Conservation (phyloP, 1,284 basidiomycete species). For the Pseudozyma sp. region DNA sequence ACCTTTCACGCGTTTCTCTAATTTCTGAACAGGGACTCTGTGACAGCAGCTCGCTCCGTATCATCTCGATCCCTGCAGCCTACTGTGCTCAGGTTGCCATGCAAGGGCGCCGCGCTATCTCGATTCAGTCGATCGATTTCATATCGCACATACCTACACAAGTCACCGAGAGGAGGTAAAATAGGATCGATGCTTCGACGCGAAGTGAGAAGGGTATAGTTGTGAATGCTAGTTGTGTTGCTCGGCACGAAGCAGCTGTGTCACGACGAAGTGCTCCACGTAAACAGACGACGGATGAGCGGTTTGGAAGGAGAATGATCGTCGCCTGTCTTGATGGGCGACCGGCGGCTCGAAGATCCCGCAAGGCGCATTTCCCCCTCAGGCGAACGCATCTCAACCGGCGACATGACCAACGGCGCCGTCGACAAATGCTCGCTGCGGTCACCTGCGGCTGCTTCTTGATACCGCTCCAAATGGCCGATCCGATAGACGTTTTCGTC, state of each 20-base stretch:
- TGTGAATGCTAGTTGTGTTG: too few relatives aligned
- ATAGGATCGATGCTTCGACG: too few relatives aligned
- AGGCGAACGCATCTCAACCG: not conserved
- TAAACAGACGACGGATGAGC: slow-evolving; percentile 32
- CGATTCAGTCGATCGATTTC: too few relatives aligned
- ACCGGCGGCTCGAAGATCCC: slow-evolving; percentile 10
- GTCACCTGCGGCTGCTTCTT: not conserved
- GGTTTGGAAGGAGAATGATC: slow-evolving; percentile 26
- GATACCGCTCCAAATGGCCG: not conserved
- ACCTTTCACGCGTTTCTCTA: too few relatives aligned
- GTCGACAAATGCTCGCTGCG: not conserved
- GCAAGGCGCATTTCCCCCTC: not conserved
- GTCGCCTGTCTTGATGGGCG: slow-evolving; percentile 7
- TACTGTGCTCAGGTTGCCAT: too few relatives aligned
- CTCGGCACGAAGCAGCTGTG: not conserved
- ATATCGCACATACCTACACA: too few relatives aligned
- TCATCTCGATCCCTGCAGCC: too few relatives aligned
- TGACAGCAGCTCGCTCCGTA: too few relatives aligned
- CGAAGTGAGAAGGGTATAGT: too few relatives aligned
- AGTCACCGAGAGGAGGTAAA: too few relatives aligned
- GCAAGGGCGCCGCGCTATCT: too few relatives aligned
- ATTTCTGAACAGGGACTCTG: too few relatives aligned
- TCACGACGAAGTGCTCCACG: slow-evolving; percentile 30
- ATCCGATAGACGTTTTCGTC: slow-evolving; percentile 1
- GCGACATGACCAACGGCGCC: not conserved